A percentile compares a stretch with the other conserved stretches of the same genome.
Conservation (phyloP, 768 basidiomycete genomes). For the Cystobasidium onofrii region DNA sequence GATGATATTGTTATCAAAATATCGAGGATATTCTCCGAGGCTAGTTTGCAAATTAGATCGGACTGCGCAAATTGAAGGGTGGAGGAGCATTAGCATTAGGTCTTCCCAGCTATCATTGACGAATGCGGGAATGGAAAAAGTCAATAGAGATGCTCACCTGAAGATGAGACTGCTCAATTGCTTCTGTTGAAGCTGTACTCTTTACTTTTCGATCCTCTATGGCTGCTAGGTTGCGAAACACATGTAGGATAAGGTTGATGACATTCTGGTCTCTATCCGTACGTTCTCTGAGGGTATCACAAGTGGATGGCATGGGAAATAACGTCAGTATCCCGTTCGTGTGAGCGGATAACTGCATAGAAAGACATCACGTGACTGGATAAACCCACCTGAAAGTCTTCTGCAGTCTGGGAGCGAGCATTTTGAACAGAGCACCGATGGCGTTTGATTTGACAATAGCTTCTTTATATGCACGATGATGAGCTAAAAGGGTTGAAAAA, state of each 20-base stretch:
- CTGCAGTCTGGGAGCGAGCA: constrained; percentile 69
- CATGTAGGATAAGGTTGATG: constrained; percentile 76
- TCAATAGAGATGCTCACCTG: constrained; percentile 49
- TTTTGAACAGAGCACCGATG: constrained; percentile 62
- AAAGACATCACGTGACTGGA: neutral
- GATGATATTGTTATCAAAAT: constrained; percentile 78
- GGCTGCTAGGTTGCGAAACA: constrained; percentile 86
- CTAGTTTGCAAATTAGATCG: constrained; percentile 61
- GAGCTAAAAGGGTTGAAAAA: constrained; percentile 70
- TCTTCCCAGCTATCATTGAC: too few relatives aligned
- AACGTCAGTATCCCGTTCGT: too few relatives aligned
- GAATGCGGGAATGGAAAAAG: neutral
- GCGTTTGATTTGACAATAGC: constrained; percentile 62
- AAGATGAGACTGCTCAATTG: constrained; percentile 65
- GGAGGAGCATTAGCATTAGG: neutral
- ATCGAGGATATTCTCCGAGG: constrained; percentile 64
- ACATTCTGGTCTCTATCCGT: constrained; percentile 73
- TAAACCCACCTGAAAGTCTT: constrained; percentile 47
- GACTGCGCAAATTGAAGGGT: constrained; percentile 47
- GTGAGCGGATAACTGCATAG: too few relatives aligned
- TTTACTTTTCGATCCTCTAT: constrained; percentile 77
- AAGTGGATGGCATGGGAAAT: too few relatives aligned
- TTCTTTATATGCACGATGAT: constrained; percentile 83
- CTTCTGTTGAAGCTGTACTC: constrained; percentile 63
- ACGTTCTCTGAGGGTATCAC: constrained; percentile 50